Conservation (phyloP, 2,329 filamentous ascomycete genomes). For the Sporothrix globosa region DNA sequence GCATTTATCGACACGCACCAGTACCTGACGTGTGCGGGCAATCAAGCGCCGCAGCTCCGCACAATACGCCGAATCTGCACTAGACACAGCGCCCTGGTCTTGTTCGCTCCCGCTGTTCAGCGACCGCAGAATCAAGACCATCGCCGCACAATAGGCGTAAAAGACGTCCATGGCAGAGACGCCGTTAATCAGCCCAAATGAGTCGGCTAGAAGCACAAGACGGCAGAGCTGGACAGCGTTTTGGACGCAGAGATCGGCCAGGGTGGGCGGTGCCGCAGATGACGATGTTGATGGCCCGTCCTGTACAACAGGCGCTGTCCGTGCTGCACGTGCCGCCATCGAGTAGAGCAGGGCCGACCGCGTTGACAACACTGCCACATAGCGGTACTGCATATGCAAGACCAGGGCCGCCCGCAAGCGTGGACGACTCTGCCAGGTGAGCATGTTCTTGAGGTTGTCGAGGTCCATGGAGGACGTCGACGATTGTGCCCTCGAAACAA, state of each 20-base stretch:
- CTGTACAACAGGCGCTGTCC: not conserved
- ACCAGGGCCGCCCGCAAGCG: not conserved
- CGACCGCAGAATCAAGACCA: conserved; percentile 26
- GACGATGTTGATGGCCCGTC: not conserved
- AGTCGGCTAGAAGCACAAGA: conserved; percentile 9
- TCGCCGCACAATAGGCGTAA: conserved; percentile 23
- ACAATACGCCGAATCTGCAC: not conserved
- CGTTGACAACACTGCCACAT: conserved; percentile 14
- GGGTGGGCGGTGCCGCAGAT: not conserved
- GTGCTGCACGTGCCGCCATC: not conserved
- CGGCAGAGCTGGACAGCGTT: conserved; percentile 26
- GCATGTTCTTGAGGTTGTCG: conserved; percentile 10
- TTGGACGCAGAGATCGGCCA: conserved; percentile 7
- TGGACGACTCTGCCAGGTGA: conserved; percentile 20
- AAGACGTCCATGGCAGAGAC: conserved; percentile 25
- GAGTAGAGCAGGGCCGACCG: conserved; percentile 1
- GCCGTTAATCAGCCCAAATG: conserved; percentile 17
- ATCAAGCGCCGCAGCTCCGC: conserved; percentile 4
- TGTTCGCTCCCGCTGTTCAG: not conserved
- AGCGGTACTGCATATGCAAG: conserved; percentile 24
- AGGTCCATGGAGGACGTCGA: not conserved
- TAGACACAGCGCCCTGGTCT: not conserved
- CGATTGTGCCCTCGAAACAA: not conserved
- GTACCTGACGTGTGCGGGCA: conserved; percentile 10
- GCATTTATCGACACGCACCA: conserved; percentile 27